Evolutionary conservation across 768 basidiomycete species (phyloP).

Genomic region (Podaxis sp.): DNA sequence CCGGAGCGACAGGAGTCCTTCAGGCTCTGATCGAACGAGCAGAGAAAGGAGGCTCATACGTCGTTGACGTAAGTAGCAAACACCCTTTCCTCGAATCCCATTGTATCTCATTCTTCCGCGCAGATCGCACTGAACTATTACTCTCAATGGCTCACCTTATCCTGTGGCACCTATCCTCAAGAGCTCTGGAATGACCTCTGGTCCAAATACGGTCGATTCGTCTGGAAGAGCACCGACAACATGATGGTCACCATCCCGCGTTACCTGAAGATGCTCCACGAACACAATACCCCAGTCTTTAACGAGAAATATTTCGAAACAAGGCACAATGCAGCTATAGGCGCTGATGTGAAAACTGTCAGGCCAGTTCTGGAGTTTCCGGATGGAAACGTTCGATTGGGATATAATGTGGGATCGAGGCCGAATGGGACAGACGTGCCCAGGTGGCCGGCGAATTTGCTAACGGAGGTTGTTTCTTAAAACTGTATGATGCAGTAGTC

Average conservation of each 20-base stretch:
- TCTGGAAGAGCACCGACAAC: constrained; percentile 22
- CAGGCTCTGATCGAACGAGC: constrained; percentile 21
- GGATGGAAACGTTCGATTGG: constrained; percentile 16
- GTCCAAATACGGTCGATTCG: constrained; percentile 18
- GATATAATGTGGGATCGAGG: constrained; percentile 24
- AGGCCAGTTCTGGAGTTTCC: constrained; percentile 23
- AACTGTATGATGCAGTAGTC: background rate
- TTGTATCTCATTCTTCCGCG: background rate
- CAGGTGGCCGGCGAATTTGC: constrained; percentile 23
- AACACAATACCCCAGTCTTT: constrained; percentile 17
- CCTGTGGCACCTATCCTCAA: constrained; percentile 21
- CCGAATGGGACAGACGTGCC: constrained; percentile 24
- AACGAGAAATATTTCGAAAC: constrained; percentile 22
- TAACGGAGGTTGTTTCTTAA: constrained; percentile 19
- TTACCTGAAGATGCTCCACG: constrained; percentile 16
- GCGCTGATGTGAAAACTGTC: constrained; percentile 18
- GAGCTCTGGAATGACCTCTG: constrained; percentile 24
- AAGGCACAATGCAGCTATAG: constrained; percentile 20
- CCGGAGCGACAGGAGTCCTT: constrained; percentile 21
- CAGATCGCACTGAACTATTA: constrained; percentile 27
- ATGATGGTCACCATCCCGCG: constrained; percentile 20
- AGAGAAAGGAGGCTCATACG: constrained; percentile 24
- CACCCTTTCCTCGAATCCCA: background rate
- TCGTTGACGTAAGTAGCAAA: constrained; percentile 19
- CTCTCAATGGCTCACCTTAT: constrained; percentile 25